Base-by-base conservation (phyloP, 1,284 basidiomycete species). In the Malassezia obtusa region DNA sequence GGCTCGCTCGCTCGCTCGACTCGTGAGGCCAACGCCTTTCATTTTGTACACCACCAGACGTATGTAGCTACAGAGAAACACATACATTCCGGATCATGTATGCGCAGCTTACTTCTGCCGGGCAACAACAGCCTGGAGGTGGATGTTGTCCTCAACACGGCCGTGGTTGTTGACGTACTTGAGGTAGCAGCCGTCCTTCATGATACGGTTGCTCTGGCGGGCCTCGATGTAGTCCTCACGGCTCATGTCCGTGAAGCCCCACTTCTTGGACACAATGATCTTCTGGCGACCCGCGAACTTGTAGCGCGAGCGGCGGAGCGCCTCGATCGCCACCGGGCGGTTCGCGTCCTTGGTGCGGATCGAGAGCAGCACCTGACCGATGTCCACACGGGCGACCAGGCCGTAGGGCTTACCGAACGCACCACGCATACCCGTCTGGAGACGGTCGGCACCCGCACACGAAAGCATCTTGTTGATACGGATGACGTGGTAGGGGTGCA, bases 381-480 rank as follows among this genome's bases (percentile, higher is more conserved):
- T 96, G 82, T 90, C 83, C 66, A 94, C 89, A 76, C 89, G 87
- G 48, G 89, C 89, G 64, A 88, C 89, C 32, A 84, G 87, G 64
- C 90, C 92, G 78, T 94, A 96, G 46, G 92, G 91, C 81, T 96
- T 95, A 72, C 92, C 92, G 90, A 91, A 98, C 59, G 92, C 92
- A 71, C 92, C 92, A 80, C 92, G 89, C 92, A 98, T 96, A 79
- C 92, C 92, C 57, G 92, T 94, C 78, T 96, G 91, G 67, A 73
- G 68, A 59, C 88, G 87, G 90, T 96, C 92, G 72, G 92, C 91
- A 76, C 92, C 92, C 69, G 92, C 92, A 77, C 92, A 95, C 59
- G 86, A 89, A 81, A 96, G 88, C 88, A 95, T 96, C 85, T 98
- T 98, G 87, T 98, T 95, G 85, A 95, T 96, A 68, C 92, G 87